A percentile compares a stretch with the other conserved stretches of the same genome.
These are phyloP conservation scores for Auricularia auricula-judae DNA, from an alignment of 768 basidiomycete species.

Conservation along the genomic window DNA sequence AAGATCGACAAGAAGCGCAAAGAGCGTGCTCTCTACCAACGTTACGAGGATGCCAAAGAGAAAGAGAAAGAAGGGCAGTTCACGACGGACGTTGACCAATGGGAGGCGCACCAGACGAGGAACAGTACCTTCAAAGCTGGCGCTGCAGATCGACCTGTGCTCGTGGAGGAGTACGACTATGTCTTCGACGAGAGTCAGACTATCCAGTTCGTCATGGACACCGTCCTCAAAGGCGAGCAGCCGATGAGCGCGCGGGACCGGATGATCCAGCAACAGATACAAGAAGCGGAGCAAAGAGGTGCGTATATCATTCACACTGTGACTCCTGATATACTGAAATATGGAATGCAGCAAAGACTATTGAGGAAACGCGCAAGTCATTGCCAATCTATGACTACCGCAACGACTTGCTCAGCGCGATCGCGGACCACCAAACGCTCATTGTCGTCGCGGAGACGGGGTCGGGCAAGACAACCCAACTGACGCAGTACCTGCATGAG, in stretches of 20 bases:
- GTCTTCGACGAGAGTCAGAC: conserved; percentile 98
- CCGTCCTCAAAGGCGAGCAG: conserved; percentile 51
- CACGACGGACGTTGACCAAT: conserved; percentile 93
- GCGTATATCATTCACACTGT: not conserved
- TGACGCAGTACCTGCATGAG: conserved; percentile 97
- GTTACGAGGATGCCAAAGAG: conserved; percentile 83
- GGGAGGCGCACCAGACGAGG: conserved; percentile 86
- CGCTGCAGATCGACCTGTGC: conserved; percentile 77
- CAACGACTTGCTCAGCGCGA: conserved; percentile 77
- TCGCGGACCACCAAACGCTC: conserved; percentile 85
- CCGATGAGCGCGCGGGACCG: conserved; percentile 77
- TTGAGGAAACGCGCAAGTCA: conserved; percentile 89
- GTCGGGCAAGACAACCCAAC: conserved; percentile 96
- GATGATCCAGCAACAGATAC: conserved; percentile 76
- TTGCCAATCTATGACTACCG: conserved; percentile 88
- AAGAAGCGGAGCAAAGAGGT: conserved; percentile 72
- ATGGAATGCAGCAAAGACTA: conserved; percentile 45
- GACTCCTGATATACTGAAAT: conserved; percentile 18
- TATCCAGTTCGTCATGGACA: conserved; percentile 88
- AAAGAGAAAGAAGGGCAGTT: conserved; percentile 82
- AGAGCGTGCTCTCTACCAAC: conserved; percentile 80
- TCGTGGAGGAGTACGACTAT: conserved; percentile 86
- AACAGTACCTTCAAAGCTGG: conserved; percentile 86
- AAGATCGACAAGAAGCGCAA: conserved; percentile 97
- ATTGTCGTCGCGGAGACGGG: conserved; percentile 98